Evolutionary conservation across 1,139 yeast species (phyloP).

Genomic region (Zygoascus sp.): DNA sequence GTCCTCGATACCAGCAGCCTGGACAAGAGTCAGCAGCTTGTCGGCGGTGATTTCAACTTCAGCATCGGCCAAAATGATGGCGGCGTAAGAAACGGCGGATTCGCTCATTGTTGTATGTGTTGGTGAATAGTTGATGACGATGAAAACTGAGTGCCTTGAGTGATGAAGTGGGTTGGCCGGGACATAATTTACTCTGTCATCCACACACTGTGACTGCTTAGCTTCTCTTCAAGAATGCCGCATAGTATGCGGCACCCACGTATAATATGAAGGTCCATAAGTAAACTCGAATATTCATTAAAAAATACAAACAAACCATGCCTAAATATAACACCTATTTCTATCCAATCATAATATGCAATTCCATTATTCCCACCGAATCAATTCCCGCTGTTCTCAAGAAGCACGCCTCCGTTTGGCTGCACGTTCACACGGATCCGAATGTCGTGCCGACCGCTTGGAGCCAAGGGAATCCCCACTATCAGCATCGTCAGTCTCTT

Average conservation of each 20-base stretch:
- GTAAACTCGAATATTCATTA: too few relatives aligned
- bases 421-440: constrained; percentile 9
- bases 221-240: not conserved
- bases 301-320: not conserved
- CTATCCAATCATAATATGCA: not conserved
- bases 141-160: constrained; percentile 5
- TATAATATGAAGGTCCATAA: too few relatives aligned
- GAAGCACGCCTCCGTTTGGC: constrained; percentile 8
- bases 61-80: constrained; percentile 96
- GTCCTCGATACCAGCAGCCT: constrained; percentile 78
- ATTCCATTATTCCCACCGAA: not conserved
- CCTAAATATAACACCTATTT: too few relatives aligned
- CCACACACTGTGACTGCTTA: not conserved
- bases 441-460: constrained; percentile 8
- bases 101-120: constrained; percentile 40
- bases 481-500: constrained; percentile 1
- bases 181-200: not conserved
- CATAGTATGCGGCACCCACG: too few relatives aligned
- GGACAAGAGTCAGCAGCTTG: constrained; percentile 76
- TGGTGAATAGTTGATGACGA: constrained; percentile 5
- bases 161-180: constrained; percentile 3
- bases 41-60: constrained; percentile 93
- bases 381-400: not conserved
- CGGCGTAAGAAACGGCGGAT: constrained; percentile 80
- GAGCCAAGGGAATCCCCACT: constrained; percentile 4